Percentiles rank a stretch among this genome's conserved stretches.
Conservation (phyloP, 805 yeast genomes). For the Isabelozyma pseudorhagii region DNA sequence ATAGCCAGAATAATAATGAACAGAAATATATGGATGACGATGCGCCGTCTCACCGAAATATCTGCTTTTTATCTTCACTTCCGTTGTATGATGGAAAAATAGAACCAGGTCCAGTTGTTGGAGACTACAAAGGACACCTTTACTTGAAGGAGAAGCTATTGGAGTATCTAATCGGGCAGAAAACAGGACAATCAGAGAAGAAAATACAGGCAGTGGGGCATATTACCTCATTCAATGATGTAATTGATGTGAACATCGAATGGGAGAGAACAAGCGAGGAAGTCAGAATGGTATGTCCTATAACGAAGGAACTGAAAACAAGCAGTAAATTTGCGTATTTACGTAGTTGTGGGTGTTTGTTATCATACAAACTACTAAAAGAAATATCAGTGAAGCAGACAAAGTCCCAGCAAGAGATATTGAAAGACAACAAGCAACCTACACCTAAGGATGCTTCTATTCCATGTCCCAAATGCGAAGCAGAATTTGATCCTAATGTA, state of each 20-base stretch:
- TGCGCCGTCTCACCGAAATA: slow-evolving; percentile 34
- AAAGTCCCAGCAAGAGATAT: background rate
- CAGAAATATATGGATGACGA: slow-evolving; percentile 15
- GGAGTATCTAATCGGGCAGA: slow-evolving; percentile 43
- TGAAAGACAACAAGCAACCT: background rate
- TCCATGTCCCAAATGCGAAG: slow-evolving; percentile 31
- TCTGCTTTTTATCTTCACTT: slow-evolving; percentile 47
- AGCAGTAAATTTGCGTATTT: slow-evolving; percentile 22
- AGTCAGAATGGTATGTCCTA: slow-evolving; percentile 28
- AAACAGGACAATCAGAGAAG: slow-evolving; percentile 20
- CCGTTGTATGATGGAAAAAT: slow-evolving; percentile 29
- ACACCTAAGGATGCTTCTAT: background rate
- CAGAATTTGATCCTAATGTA: slow-evolving; percentile 14
- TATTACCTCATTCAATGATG: slow-evolving; percentile 21
- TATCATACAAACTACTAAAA: slow-evolving; percentile 20
- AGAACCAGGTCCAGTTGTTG: slow-evolving; percentile 46
- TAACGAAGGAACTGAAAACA: slow-evolving; percentile 18
- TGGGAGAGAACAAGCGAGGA: slow-evolving; percentile 11
- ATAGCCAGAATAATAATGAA: slow-evolving; percentile 11
- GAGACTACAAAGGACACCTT: slow-evolving; percentile 66
- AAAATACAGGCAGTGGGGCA: slow-evolving; percentile 13
- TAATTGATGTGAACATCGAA: slow-evolving; percentile 18
- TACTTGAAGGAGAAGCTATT: slow-evolving; percentile 63
- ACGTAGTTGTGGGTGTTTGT: slow-evolving; percentile 39
- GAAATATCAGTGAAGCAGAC: slow-evolving; percentile 9